Conservation (phyloP, 164 flowering plant genomes). For the Sedum album region DNA sequence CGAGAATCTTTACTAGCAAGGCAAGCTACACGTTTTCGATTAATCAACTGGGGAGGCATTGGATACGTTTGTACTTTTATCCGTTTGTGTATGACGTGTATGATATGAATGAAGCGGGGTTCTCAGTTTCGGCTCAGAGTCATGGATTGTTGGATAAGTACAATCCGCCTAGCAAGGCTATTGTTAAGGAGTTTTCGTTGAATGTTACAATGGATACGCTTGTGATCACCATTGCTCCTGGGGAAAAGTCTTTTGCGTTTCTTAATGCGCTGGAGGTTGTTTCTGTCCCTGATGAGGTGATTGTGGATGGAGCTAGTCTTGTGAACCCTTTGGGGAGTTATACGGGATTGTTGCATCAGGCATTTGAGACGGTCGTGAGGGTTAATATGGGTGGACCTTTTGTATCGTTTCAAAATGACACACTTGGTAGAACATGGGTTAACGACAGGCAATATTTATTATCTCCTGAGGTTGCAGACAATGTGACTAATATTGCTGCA, state of each 20-base stretch:
- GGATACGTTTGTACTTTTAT: slow-evolving; percentile 70
- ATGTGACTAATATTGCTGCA: slow-evolving; percentile 28
- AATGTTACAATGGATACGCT: slow-evolving; percentile 36
- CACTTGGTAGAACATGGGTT: slow-evolving; percentile 73
- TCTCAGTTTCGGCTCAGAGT: slow-evolving; percentile 41
- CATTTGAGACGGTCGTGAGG: slow-evolving; percentile 54
- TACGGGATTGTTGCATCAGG: slow-evolving; percentile 30
- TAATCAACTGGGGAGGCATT: slow-evolving; percentile 38
- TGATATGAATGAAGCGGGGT: slow-evolving; percentile 37
- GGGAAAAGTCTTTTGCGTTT: slow-evolving; percentile 52
- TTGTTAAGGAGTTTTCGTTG: slow-evolving; percentile 44
- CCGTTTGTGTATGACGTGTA: slow-evolving; percentile 37
- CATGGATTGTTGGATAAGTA: slow-evolving; percentile 38
- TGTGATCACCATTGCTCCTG: slow-evolving; percentile 46
- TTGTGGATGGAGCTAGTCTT: slow-evolving; percentile 32
- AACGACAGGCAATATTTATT: slow-evolving; percentile 40
- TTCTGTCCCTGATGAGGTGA: slow-evolving; percentile 55
- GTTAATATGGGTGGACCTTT: slow-evolving; percentile 79
- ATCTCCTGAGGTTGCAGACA: slow-evolving; percentile 23
- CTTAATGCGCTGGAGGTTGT: slow-evolving; percentile 73
- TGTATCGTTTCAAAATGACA: slow-evolving; percentile 44
- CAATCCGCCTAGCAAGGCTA: slow-evolving; percentile 14
- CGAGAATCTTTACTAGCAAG: slow-evolving; percentile 38
- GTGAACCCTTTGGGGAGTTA: slow-evolving; percentile 17
- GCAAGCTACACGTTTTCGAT: slow-evolving; percentile 44